A percentile compares a stretch with the other conserved stretches of the same genome.
Evolutionary conservation across 192 early-diverging fungal genomes (phyloP).

Genomic region (Coemansia sp.): DNA sequence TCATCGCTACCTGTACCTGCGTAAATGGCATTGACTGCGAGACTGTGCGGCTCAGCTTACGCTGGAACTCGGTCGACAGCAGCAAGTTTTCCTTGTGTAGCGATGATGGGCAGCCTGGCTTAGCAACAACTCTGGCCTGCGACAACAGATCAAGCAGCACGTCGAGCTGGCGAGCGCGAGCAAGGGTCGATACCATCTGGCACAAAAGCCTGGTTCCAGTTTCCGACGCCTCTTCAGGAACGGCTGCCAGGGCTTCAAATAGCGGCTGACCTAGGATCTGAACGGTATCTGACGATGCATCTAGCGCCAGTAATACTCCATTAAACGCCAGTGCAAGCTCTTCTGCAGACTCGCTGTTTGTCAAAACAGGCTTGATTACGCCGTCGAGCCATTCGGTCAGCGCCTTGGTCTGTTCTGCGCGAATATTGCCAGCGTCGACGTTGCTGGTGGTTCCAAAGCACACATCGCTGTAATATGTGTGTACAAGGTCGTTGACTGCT

Average conservation of each 20-base stretch:
- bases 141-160: constrained; percentile 18
- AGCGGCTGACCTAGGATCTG: constrained; percentile 18
- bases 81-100: constrained; percentile 14
- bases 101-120: neutral
- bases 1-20: constrained; percentile 17
- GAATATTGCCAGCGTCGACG: constrained; percentile 14
- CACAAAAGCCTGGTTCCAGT: constrained; percentile 8
- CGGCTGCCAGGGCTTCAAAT: constrained; percentile 17
- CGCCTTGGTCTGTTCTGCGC: constrained; percentile 14
- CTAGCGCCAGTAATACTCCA: constrained; percentile 26
- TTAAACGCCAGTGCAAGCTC: constrained; percentile 16
- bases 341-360: neutral
- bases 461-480: constrained; percentile 29
- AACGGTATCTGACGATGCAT: constrained; percentile 31
- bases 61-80: constrained; percentile 18
- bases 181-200: constrained; percentile 26
- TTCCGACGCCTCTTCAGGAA: constrained; percentile 2
- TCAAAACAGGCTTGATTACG: constrained; percentile 19
- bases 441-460: constrained; percentile 36
- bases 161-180: constrained; percentile 35
- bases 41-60: constrained; percentile 15
- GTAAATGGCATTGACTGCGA: constrained; percentile 45
- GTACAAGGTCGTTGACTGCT: constrained; percentile 22
- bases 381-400: constrained; percentile 27
- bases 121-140: neutral